Conservation (phyloP, 1,284 basidiomycete species). For the Veloporphyrellus conicus region DNA sequence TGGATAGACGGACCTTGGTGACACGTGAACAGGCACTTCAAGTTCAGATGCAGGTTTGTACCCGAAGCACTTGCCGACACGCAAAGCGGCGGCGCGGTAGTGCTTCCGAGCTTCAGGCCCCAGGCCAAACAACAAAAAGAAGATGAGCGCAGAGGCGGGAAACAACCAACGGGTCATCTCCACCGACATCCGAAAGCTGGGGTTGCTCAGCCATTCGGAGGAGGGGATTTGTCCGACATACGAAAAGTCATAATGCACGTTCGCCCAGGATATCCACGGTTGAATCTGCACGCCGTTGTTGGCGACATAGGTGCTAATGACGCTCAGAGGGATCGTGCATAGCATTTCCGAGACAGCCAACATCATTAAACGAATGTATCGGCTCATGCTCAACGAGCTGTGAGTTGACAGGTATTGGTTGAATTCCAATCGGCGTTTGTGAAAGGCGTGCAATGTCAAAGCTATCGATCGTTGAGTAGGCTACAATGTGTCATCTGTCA, state of each 20-base stretch:
- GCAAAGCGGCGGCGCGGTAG: conserved; percentile 22
- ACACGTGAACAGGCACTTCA: neutral
- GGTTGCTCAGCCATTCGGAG: conserved; percentile 21
- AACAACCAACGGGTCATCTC: conserved; percentile 37
- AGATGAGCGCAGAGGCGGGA: conserved; percentile 37
- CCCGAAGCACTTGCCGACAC: conserved; percentile 15
- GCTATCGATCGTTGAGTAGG: conserved; percentile 17
- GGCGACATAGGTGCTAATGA: conserved; percentile 35
- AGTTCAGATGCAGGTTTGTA: conserved; percentile 10
- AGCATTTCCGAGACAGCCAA: conserved; percentile 45
- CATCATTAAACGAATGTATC: conserved; percentile 53
- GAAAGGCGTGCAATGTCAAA: conserved; percentile 31
- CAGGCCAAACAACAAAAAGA: conserved; percentile 45
- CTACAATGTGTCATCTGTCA: neutral
- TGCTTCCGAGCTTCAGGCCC: conserved; percentile 38
- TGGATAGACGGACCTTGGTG: conserved; percentile 11
- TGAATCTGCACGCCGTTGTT: conserved; percentile 29
- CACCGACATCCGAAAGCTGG: conserved; percentile 20
- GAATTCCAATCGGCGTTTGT: conserved; percentile 30
- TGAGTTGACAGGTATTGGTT: conserved; percentile 23
- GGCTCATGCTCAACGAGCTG: conserved; percentile 39
- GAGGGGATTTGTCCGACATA: conserved; percentile 34
- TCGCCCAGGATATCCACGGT: conserved; percentile 41
- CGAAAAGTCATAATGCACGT: conserved; percentile 39
- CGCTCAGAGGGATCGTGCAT: conserved; percentile 34